phyloP scores from a whole-genome alignment of 2,329 filamentous ascomycete genomes.

The Fusarium sp. region DNA sequence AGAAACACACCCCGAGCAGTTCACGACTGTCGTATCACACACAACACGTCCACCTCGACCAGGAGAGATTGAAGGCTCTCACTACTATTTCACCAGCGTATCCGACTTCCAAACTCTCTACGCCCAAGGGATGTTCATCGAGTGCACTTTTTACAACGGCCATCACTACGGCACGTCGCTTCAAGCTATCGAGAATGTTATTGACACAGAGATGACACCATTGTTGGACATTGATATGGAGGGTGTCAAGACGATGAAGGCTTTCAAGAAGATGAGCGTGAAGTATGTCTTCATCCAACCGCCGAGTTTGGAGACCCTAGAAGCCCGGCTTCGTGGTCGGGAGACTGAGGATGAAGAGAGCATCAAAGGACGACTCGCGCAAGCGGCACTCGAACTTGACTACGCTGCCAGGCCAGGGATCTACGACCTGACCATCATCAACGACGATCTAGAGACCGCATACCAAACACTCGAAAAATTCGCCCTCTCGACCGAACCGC shows the following conservation, averaged over 20 bases:
- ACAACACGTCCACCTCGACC: neutral
- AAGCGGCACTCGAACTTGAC: neutral
- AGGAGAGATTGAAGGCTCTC: fast-evolving
- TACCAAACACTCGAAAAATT: neutral
- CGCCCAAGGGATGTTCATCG: neutral
- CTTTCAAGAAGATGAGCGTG: neutral
- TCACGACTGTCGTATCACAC: neutral
- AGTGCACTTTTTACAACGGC: neutral
- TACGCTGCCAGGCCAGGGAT: neutral
- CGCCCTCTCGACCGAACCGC: neutral
- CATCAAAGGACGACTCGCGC: neutral
- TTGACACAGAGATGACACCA: fast-evolving
- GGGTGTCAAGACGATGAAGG: neutral
- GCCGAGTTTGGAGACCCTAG: fast-evolving
- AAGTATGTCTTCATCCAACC: neutral
- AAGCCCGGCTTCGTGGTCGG: fast-evolving
- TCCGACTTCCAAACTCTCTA: neutral
- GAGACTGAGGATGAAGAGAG: neutral
- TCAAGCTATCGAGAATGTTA: fast-evolving
- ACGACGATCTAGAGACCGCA: neutral
- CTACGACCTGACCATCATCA: neutral
- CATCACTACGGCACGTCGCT: neutral
- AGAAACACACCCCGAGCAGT: neutral
- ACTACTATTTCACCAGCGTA: neutral
- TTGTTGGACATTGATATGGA: conserved; percentile 1